Percentiles rank a stretch among this genome's conserved stretches.
Conservation (phyloP, 208 protist genomes). For the Acanthamoeba castellanii region DNA sequence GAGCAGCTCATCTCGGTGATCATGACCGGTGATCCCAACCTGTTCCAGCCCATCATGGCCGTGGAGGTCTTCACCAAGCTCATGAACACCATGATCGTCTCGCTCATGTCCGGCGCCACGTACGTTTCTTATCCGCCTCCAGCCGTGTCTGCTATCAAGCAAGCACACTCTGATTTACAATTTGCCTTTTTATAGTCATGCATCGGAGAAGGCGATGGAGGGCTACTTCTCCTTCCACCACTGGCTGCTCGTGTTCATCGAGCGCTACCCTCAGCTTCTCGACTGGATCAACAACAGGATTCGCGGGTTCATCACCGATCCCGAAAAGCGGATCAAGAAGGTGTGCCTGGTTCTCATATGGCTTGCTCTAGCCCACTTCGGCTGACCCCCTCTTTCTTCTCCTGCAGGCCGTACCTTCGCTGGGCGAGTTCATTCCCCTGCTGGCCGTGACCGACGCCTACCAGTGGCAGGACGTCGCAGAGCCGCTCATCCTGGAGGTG, state of each 20-base stretch:
- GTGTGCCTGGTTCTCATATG: background rate
- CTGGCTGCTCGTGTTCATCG: conserved; percentile 39
- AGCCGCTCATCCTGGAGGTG: background rate
- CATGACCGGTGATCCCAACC: background rate
- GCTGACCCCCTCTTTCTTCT: background rate
- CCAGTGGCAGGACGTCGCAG: background rate
- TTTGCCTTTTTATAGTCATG: background rate
- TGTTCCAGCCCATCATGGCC: conserved; percentile 34
- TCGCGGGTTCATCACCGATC: conserved; percentile 41
- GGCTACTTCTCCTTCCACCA: conserved; percentile 49
- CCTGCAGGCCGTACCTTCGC: conserved; percentile 31
- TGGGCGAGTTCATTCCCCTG: conserved; percentile 61
- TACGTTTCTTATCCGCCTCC: background rate
- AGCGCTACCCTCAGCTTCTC: conserved; percentile 4
- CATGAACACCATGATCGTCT: conserved; percentile 51
- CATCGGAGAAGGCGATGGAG: background rate
- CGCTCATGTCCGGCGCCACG: conserved; percentile 50
- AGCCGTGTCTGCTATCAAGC: background rate
- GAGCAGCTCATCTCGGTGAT: background rate
- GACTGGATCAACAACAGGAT: conserved; percentile 6
- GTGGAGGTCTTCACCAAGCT: conserved; percentile 61
- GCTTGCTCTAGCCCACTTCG: background rate
- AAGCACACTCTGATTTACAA: background rate
- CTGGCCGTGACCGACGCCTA: conserved; percentile 28
- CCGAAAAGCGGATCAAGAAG: background rate